A percentile compares a stretch with the other conserved stretches of the same genome.
Evolutionary conservation across 257 asterid species (phyloP).

Genomic region (Penstemon newberryi): DNA sequence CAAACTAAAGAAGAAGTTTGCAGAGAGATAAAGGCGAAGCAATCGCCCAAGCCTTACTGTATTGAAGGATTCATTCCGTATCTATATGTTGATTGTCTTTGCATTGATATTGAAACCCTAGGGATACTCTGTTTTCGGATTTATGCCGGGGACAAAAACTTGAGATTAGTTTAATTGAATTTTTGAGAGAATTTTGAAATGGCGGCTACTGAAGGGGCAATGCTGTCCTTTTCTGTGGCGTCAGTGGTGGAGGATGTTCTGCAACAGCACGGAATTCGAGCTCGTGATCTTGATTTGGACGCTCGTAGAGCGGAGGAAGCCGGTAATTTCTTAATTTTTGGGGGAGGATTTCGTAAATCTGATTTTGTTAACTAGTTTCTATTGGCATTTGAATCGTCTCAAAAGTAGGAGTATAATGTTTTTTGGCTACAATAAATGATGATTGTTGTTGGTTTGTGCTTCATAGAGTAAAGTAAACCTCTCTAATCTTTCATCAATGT

Average conservation of each 20-base stretch:
- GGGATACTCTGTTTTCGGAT: not conserved
- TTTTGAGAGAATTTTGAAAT: constrained; percentile 27
- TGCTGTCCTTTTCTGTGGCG: constrained; percentile 67
- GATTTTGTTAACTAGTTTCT: too few relatives aligned
- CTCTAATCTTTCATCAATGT: not conserved
- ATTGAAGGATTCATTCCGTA: constrained; percentile 20
- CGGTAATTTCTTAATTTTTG: constrained; percentile 39
- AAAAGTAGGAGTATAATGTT: too few relatives aligned
- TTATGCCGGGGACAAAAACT: not conserved
- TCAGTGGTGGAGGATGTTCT: constrained; percentile 96
- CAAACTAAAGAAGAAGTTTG: constrained; percentile 26
- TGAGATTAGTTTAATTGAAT: constrained; percentile 10
- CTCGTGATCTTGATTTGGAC: constrained; percentile 80
- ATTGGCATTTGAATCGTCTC: too few relatives aligned
- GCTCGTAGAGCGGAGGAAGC: constrained; percentile 93
- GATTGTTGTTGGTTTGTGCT: too few relatives aligned
- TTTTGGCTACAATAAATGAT: too few relatives aligned
- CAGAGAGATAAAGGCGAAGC: too few relatives aligned
- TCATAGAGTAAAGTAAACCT: too few relatives aligned
- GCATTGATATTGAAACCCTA: constrained; percentile 27
- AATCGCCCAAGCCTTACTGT: constrained; percentile 35
- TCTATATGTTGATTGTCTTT: constrained; percentile 15
- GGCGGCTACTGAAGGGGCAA: constrained; percentile 53
- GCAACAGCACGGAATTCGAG: constrained; percentile 79
- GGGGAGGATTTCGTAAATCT: too few relatives aligned